Evolutionary conservation across 768 basidiomycete species (phyloP).

Genomic region (Stropharia rugosoannulata): DNA sequence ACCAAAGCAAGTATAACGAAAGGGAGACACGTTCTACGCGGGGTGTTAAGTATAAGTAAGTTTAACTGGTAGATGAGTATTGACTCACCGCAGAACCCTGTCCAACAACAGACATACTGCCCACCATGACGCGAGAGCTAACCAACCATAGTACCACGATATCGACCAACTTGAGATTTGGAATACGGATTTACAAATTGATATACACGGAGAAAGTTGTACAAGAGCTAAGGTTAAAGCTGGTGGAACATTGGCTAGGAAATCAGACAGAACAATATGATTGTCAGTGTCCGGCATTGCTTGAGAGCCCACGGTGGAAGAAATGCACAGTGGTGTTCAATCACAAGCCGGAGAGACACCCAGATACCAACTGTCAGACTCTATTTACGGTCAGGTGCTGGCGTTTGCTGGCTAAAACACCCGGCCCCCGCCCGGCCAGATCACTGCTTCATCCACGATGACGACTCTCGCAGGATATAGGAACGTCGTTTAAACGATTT

Average conservation of each 20-base stretch:
- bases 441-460: too few species aligned
- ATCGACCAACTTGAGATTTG: constrained; percentile 61
- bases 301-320: constrained; percentile 9
- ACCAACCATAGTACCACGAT: constrained; percentile 60
- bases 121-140: constrained; percentile 78
- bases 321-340: background rate
- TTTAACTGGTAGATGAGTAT: constrained; percentile 10
- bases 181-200: constrained; percentile 36
- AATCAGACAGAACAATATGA: constrained; percentile 33
- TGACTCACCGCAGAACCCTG: constrained; percentile 33
- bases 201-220: constrained; percentile 55
- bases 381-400: too few species aligned
- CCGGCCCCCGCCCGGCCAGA: too few species aligned
- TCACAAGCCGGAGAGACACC: background rate
- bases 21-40: constrained; percentile 58
- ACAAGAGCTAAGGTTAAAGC: constrained; percentile 63
- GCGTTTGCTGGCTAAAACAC: too few species aligned
- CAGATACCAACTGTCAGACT: too few species aligned
- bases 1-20: constrained; percentile 36
- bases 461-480: too few species aligned
- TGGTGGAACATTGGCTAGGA: constrained; percentile 59
- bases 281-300: constrained; percentile 3
- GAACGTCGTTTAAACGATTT: too few species aligned
- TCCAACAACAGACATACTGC: constrained; percentile 62
- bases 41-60: background rate